Evolutionary conservation across 768 basidiomycete genomes (phyloP).

Genomic region (Fibroporia radiculosa): DNA sequence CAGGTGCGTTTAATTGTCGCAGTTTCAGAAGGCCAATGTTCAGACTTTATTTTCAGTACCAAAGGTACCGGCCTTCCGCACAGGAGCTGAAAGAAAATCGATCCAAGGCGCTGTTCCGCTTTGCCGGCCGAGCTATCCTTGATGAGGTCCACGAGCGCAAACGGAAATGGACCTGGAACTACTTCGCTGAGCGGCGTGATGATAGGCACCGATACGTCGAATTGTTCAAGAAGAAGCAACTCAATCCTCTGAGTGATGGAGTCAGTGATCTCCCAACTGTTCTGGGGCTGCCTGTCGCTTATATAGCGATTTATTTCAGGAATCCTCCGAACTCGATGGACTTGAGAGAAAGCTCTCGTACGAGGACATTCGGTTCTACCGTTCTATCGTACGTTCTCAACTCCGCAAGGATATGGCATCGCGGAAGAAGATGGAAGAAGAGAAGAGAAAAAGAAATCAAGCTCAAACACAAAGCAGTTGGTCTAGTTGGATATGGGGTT

Average conservation of each 20-base stretch:
- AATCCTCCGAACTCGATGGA: constrained; percentile 41
- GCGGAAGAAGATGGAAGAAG: constrained; percentile 58
- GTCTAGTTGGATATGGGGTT: constrained; percentile 81
- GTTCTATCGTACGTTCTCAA: constrained; percentile 86
- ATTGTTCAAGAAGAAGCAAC: constrained; percentile 71
- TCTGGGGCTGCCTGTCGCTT: neutral
- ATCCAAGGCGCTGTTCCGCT: constrained; percentile 63
- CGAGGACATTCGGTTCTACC: constrained; percentile 95
- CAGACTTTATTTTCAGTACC: constrained; percentile 50
- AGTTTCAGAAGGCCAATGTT: too few relatives aligned
- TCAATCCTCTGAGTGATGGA: constrained; percentile 41
- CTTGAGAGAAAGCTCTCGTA: constrained; percentile 84
- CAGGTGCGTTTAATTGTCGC: constrained; percentile 37
- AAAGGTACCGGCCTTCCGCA: constrained; percentile 66
- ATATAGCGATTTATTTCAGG: constrained; percentile 28
- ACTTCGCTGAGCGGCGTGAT: constrained; percentile 82
- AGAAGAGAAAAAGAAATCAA: constrained; percentile 48
- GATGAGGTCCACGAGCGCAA: constrained; percentile 78
- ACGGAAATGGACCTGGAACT: constrained; percentile 86
- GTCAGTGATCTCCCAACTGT: constrained; percentile 34
- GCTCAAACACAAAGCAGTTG: constrained; percentile 42
- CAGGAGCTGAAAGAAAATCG: constrained; percentile 50
- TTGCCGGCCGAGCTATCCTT: constrained; percentile 74
- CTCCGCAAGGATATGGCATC: constrained; percentile 79
- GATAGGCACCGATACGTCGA: constrained; percentile 80